Evolutionary conservation across 2,329 filamentous ascomycete species (phyloP).

Genomic region (Cercospora zeina): DNA sequence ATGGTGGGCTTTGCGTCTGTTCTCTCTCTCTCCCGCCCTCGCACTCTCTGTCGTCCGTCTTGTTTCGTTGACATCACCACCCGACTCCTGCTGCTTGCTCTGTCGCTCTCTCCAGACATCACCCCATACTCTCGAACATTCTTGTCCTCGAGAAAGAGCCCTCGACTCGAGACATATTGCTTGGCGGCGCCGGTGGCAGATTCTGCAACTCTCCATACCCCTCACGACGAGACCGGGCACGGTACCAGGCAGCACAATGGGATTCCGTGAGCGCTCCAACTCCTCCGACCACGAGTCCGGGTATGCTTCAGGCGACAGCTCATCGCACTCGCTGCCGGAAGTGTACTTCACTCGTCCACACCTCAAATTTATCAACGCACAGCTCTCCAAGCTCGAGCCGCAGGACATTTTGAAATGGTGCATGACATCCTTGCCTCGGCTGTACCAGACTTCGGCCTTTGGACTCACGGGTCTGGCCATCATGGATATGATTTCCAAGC

Average conservation of each 20-base stretch:
- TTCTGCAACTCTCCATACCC: slow-evolving; percentile 7
- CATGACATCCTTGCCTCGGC: slow-evolving; percentile 75
- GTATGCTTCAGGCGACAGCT: slow-evolving; percentile 68
- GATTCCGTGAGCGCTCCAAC: slow-evolving; percentile 26
- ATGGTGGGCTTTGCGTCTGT: not conserved
- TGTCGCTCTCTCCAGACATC: not conserved
- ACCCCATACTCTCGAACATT: not conserved
- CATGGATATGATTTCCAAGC: slow-evolving; percentile 70
- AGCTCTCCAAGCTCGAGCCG: slow-evolving; percentile 83
- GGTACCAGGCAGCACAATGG: slow-evolving; percentile 17
- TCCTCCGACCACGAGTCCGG: slow-evolving; percentile 68
- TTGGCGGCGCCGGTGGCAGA: slow-evolving; percentile 10
- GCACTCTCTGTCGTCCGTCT: too few relatives aligned
- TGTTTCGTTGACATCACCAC: not conserved
- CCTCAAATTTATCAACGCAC: slow-evolving; percentile 84
- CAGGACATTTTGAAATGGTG: slow-evolving; percentile 91
- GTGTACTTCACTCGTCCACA: slow-evolving; percentile 85
- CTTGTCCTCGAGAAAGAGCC: not conserved
- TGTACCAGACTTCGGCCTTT: slow-evolving; percentile 52
- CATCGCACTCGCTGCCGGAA: slow-evolving; percentile 66
- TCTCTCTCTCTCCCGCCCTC: not conserved
- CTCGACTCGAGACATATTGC: not conserved
- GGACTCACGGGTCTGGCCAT: slow-evolving; percentile 55
- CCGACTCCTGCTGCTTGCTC: not conserved
- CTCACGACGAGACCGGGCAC: slow-evolving; percentile 5